Percentiles rank a stretch among this genome's conserved stretches.
phyloP scores from a whole-genome alignment of 208 protist genomes.

The Trichomonas vaginalis region DNA sequence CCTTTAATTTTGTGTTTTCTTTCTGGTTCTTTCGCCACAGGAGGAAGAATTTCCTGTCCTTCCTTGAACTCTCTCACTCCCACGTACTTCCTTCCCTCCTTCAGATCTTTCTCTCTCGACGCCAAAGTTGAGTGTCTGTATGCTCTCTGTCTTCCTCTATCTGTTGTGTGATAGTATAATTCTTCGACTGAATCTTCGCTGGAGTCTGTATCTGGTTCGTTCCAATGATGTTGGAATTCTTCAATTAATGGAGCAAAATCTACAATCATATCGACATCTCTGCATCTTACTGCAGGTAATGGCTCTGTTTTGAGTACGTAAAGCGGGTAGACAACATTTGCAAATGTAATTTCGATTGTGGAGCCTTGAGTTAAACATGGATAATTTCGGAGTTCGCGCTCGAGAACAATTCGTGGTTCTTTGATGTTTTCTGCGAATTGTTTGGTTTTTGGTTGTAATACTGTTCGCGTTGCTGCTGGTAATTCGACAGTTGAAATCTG shows the following conservation, averaged over 20 bases:
- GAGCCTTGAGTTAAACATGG: slow-evolving; percentile 14
- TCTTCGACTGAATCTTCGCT: not conserved
- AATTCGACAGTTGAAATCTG: not conserved
- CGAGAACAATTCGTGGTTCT: not conserved
- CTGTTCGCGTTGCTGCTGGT: not conserved
- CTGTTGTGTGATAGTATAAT: not conserved
- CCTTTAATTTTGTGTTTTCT: not conserved
- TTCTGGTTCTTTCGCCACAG: not conserved
- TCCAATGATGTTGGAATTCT: not conserved
- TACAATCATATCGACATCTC: not conserved
- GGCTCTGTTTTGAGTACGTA: not conserved
- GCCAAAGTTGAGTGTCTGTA: not conserved
- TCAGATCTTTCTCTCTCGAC: not conserved
- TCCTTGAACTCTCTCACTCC: not conserved
- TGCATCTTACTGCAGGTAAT: not conserved
- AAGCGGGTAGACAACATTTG: not conserved
- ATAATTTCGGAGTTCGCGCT: not conserved
- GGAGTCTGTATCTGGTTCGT: not conserved
- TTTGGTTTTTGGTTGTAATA: not conserved
- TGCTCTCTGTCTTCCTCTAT: not conserved
- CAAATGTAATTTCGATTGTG: not conserved
- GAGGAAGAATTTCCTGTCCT: not conserved
- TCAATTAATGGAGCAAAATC: not conserved
- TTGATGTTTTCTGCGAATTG: not conserved
- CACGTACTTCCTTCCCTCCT: too few relatives aligned